A percentile compares a stretch with the other conserved stretches of the same genome.
Conservation (phyloP, 1,284 basidiomycete genomes). For the Butyriboletus regius region DNA sequence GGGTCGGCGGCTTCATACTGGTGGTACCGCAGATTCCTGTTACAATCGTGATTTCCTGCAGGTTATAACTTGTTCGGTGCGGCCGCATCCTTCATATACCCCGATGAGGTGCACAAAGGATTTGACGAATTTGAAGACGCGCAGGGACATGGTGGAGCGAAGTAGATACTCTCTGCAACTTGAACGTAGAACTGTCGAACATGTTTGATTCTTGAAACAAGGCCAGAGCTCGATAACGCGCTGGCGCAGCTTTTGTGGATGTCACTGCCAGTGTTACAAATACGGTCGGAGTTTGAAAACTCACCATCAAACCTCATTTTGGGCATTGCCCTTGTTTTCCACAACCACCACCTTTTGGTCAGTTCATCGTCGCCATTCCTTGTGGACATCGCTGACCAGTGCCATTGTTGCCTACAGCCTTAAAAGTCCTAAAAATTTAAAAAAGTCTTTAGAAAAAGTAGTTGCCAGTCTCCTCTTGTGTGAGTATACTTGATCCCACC, state of each 20-base stretch:
- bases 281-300: conserved; percentile 31
- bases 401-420: conserved; percentile 29
- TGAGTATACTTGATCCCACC: conserved; percentile 33
- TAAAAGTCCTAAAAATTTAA: conserved; percentile 46
- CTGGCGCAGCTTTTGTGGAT: neutral
- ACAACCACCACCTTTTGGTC: conserved; percentile 33
- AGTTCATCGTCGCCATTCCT: conserved; percentile 11
- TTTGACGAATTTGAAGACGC: neutral
- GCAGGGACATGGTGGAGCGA: neutral
- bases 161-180: neutral
- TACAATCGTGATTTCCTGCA: neutral
- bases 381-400: conserved; percentile 13
- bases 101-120: neutral
- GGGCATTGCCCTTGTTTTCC: conserved; percentile 29
- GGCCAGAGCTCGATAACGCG: neutral
- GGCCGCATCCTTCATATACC: neutral
- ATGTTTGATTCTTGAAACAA: neutral
- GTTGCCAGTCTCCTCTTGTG: conserved; percentile 69
- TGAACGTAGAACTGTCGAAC: no score
- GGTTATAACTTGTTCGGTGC: neutral
- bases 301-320: conserved; percentile 24
- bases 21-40: no score
- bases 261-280: conserved; percentile 6
- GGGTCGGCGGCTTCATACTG: neutral
- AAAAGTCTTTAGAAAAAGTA: conserved; percentile 55